A percentile compares a stretch with the other conserved stretches of the same genome.
Evolutionary conservation across 768 basidiomycete genomes (phyloP).

Genomic region (Boletus rubescentipes): DNA sequence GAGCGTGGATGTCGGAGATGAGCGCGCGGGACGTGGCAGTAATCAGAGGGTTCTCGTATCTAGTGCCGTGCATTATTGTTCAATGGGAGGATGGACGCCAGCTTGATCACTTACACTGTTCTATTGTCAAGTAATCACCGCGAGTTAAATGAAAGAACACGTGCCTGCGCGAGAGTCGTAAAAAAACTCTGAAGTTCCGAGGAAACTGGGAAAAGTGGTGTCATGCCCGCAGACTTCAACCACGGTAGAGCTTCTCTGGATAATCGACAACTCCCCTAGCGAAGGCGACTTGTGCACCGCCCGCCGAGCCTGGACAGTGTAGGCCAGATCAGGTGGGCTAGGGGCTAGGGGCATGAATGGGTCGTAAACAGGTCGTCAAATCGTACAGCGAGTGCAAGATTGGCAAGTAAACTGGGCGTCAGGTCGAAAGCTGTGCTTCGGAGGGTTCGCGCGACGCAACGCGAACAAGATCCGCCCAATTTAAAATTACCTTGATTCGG

Average conservation of each 20-base stretch:
- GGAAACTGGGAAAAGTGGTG: constrained; percentile 39
- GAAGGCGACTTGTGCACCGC: constrained; percentile 10
- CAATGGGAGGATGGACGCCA: not conserved
- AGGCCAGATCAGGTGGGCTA: not conserved
- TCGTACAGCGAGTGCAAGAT: too few relatives aligned
- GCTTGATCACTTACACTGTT: constrained; percentile 28
- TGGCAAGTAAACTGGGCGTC: too few relatives aligned
- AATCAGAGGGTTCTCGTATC: constrained; percentile 78
- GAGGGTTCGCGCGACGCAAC: not conserved
- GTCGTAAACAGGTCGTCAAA: not conserved
- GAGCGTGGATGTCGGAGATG: constrained; percentile 67
- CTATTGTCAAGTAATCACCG: constrained; percentile 8
- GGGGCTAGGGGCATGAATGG: constrained; percentile 12
- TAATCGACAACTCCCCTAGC: constrained; percentile 28
- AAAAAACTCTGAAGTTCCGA: constrained; percentile 55
- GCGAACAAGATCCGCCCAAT: not conserved
- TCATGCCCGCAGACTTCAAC: constrained; percentile 70
- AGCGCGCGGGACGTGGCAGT: constrained; percentile 73
- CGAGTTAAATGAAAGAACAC: constrained; percentile 26
- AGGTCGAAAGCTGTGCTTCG: not conserved
- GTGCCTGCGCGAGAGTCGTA: constrained; percentile 72
- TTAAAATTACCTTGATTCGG: constrained; percentile 10
- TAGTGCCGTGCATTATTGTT: constrained; percentile 26
- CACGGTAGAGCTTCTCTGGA: constrained; percentile 53
- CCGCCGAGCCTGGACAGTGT: not conserved